These are phyloP conservation scores for Kazachstania bromeliacearum DNA, from an alignment of 805 yeast species.

Conservation along the genomic window DNA sequence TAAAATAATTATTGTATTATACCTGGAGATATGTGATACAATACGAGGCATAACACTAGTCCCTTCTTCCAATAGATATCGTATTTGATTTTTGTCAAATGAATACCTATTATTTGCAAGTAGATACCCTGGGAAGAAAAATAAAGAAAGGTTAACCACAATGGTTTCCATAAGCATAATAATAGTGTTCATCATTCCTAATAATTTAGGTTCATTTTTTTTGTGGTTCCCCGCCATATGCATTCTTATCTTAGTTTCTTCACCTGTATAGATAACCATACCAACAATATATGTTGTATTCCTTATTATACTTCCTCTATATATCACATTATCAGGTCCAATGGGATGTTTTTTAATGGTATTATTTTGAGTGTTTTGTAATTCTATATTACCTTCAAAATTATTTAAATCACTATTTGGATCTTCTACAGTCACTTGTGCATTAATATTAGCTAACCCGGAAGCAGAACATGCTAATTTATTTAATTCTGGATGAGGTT, in stretches of 20 bases:
- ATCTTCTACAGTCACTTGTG: constrained; percentile 66
- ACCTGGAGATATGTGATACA: constrained; percentile 96
- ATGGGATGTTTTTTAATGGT: constrained; percentile 44
- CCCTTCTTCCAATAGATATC: constrained; percentile 69
- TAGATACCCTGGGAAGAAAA: constrained; percentile 74
- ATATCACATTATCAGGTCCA: constrained; percentile 73
- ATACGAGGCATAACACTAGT: constrained; percentile 82
- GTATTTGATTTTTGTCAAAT: constrained; percentile 36
- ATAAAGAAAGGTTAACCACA: constrained; percentile 63
- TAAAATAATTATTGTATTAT: constrained; percentile 88
- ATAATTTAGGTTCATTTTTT: constrained; percentile 88
- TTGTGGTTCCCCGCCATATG: constrained; percentile 86
- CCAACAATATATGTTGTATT: constrained; percentile 73
- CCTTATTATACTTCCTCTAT: constrained; percentile 83
- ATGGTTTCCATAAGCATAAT: constrained; percentile 81
- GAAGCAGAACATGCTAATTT: constrained; percentile 41
- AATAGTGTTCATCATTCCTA: constrained; percentile 69
- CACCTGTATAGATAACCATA: constrained; percentile 85
- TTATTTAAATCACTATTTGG: constrained; percentile 88
- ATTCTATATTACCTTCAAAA: constrained; percentile 66
- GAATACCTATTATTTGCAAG: constrained; percentile 34
- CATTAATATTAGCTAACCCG: constrained; percentile 41
- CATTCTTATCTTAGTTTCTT: constrained; percentile 92
- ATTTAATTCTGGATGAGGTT: constrained; percentile 57
- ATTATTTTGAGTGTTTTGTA: constrained; percentile 29